These are phyloP conservation scores for Erysimum pusillum DNA, from an alignment of 441 rosid genomes.

Conservation along the genomic window DNA sequence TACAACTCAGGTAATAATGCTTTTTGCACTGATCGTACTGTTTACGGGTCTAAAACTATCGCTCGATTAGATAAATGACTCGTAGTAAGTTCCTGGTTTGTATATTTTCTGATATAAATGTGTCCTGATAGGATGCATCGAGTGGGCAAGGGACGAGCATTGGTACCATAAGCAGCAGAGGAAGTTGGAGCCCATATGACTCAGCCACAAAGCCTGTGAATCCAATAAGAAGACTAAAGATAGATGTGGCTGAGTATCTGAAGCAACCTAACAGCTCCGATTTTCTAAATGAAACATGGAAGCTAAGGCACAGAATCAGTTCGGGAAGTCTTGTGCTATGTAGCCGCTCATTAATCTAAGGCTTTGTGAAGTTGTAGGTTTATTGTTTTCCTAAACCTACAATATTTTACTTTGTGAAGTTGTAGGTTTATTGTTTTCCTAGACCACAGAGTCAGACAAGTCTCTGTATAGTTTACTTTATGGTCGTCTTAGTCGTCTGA, in stretches of 20 bases:
- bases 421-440: too few relatives aligned
- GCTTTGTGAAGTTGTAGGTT: too few relatives aligned
- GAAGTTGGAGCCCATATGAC: conserved; percentile 77
- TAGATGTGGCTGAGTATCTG: conserved; percentile 73
- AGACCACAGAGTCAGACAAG: too few relatives aligned
- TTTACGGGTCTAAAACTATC: too few relatives aligned
- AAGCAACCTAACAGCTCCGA: conserved; percentile 61
- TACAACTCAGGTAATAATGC: conserved; percentile 61
- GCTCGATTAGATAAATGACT: too few relatives aligned
- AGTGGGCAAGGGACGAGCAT: conserved; percentile 51
- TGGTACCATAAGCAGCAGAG: conserved; percentile 71
- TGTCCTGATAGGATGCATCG: conserved; percentile 52
- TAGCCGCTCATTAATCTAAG: conserved; percentile 51
- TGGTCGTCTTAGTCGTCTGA: too few relatives aligned
- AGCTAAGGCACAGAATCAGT: conserved; percentile 68
- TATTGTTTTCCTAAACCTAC: too few relatives aligned
- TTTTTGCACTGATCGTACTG: conserved; percentile 5
- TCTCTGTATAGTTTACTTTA: too few relatives aligned
- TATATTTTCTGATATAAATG: not conserved
- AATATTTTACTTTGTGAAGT: too few relatives aligned
- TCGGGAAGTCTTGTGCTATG: conserved; percentile 76
- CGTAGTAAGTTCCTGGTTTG: not conserved
- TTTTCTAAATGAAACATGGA: conserved; percentile 69
- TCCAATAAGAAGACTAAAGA: conserved; percentile 41
- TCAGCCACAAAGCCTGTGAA: conserved; percentile 48